Evolutionary conservation across 2,329 filamentous ascomycete species (phyloP).

Genomic region (Zymoseptoria crescenta): DNA sequence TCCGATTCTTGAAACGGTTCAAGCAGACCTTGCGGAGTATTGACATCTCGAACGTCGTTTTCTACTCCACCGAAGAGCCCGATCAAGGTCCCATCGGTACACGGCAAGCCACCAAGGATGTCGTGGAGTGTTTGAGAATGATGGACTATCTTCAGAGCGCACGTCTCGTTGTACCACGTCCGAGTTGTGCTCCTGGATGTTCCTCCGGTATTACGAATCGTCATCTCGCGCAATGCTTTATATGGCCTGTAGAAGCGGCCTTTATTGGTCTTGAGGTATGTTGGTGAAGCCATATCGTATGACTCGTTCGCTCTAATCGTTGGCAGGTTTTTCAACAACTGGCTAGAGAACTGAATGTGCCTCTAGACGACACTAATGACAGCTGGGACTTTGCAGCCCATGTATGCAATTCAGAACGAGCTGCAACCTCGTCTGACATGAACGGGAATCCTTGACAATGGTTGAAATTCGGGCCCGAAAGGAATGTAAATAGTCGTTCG

Average conservation of each 20-base stretch:
- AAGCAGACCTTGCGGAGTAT: neutral
- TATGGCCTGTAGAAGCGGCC: neutral
- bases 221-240: neutral
- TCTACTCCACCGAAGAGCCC: neutral
- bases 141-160: neutral
- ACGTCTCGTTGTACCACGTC: neutral
- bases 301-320: neutral
- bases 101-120: neutral
- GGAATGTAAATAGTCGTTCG: no score
- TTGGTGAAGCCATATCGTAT: neutral
- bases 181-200: neutral
- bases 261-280: neutral
- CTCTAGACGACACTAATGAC: neutral
- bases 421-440: neutral
- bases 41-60: neutral
- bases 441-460: neutral
- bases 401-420: neutral
- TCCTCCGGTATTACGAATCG: neutral
- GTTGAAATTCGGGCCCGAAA: neutral
- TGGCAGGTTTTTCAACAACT: neutral
- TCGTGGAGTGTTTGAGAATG: neutral
- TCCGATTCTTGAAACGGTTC: neutral
- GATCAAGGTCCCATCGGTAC: neutral
- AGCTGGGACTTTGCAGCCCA: neutral
- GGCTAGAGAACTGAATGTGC: neutral